Conservation (phyloP, 2,329 filamentous ascomycete genomes). For the Colletotrichum phormii region DNA sequence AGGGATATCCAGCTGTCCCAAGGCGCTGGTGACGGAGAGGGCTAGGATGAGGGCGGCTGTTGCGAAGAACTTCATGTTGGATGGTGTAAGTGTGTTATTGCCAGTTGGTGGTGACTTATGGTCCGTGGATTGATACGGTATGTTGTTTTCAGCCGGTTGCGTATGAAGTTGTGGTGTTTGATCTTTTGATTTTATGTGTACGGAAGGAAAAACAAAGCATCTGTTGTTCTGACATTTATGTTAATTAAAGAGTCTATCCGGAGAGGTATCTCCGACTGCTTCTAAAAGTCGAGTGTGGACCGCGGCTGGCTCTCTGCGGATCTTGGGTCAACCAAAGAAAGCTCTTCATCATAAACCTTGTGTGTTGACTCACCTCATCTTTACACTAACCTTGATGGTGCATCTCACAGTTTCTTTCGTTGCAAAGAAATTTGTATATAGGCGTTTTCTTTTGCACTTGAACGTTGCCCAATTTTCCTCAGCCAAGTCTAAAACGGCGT, state of each 20-base stretch:
- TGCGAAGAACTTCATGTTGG: neutral
- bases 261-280: neutral
- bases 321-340: neutral
- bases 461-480: no score
- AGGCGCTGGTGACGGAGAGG: neutral
- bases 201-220: neutral
- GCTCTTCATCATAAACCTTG: neutral
- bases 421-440: neutral
- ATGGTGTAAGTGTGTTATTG: neutral
- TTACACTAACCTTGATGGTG: neutral
- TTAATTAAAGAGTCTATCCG: neutral
- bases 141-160: neutral
- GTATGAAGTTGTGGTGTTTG: neutral
- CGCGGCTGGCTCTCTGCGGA: neutral
- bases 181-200: neutral
- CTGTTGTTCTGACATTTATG: neutral
- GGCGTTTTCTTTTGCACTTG: no score
- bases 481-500: no score
- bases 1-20: neutral
- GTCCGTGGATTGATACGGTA: neutral
- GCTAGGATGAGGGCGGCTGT: neutral
- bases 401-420: neutral
- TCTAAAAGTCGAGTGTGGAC: neutral
- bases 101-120: no score
- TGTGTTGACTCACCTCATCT: neutral